Conservation (phyloP, 139 green algal species). For the Monoraphidium neglectum region DNA sequence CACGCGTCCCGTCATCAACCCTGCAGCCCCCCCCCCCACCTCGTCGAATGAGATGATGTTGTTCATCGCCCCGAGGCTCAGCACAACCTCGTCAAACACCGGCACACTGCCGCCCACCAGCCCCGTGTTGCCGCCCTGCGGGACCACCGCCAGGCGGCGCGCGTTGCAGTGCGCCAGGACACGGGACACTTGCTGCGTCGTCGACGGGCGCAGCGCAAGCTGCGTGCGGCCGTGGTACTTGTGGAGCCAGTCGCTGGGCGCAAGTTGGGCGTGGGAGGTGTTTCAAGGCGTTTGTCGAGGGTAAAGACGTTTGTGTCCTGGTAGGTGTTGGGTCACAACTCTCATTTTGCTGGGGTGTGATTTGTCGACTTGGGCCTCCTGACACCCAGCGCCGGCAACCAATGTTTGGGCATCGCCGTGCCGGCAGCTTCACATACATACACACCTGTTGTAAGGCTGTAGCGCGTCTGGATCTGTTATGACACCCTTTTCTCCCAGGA, state of each 20-base stretch:
- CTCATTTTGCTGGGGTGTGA: no score
- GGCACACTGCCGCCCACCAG: slow-evolving; percentile 92
- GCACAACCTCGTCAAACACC: slow-evolving; percentile 89
- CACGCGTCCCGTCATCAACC: no score
- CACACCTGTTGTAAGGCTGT: slow-evolving; percentile 67
- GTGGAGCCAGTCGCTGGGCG: slow-evolving; percentile 85
- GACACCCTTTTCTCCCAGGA: slow-evolving; percentile 67
- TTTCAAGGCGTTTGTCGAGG: neutral
- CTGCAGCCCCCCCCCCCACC: slow-evolving; percentile 27
- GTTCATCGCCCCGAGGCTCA: slow-evolving; percentile 75
- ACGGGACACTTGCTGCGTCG: slow-evolving; percentile 59
- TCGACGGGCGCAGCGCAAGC: slow-evolving; percentile 49
- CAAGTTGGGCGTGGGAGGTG: neutral
- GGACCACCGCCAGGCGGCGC: slow-evolving; percentile 84
- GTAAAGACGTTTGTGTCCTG: no score
- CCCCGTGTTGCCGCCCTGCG: slow-evolving; percentile 96
- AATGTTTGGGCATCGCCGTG: neutral
- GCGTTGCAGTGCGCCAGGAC: slow-evolving; percentile 80
- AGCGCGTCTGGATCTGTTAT: slow-evolving; percentile 67
- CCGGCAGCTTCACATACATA: neutral
- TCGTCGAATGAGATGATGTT: slow-evolving; percentile 67
- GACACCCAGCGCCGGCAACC: no score
- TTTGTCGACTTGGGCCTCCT: no score
- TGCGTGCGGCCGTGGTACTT: slow-evolving; percentile 77
- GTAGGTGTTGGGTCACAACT: no score